Evolutionary conservation across 495 filamentous ascomycete genomes (phyloP), one percentile per base, ranked within the genome.

Genomic region (Hypoxylon lenormandii): DNA sequence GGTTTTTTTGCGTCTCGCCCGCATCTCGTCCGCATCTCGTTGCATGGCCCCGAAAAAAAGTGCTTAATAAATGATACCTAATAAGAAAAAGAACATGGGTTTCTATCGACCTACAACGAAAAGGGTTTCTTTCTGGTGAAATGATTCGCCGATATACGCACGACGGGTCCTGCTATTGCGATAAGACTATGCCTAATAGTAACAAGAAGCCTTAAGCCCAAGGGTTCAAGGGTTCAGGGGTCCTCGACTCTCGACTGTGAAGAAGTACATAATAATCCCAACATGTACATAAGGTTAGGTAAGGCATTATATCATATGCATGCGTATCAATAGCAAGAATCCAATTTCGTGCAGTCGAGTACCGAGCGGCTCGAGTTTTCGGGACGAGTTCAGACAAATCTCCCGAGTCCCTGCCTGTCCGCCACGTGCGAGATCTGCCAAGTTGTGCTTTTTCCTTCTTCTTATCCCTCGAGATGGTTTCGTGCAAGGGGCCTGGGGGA

Each of bases 401-500:
- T 70, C 49, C 60, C 66, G 60, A 51, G 56, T 61, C 61, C 6
- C 62, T 70, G 52, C 67, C 65, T 66, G 61, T 42, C 55, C 22
- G 67, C 61, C 67, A 70, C 67, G 67, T 70, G 67, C 65, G 67
- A 62, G 67, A 70, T 70, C 61, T 28, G 67, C 67, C 61, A 58
- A 66, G 57, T 55, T 30, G 23, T 23, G 18, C 13, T 51, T 53
- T 51, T 51, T 45, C 23, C 22, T 22, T 67, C 26, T 30, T 33
- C 4, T 33, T 33, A 33, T 33, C 30, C 43, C n/a, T 66, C 51
- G 18, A 40, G 7, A n/a, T 40, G 13, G n/a, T 42, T 50, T 40
- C 18, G 18, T 55, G 36, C 33, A 15, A 55, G 26, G 52, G 23
- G 23, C 23, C 2, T 26, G 23, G 23, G 23, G 23, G 2, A 2